Percentiles rank a stretch among this genome's conserved stretches.
Evolutionary conservation across 2,329 filamentous ascomycete species (phyloP).

Genomic region (Claviceps pusilla): DNA sequence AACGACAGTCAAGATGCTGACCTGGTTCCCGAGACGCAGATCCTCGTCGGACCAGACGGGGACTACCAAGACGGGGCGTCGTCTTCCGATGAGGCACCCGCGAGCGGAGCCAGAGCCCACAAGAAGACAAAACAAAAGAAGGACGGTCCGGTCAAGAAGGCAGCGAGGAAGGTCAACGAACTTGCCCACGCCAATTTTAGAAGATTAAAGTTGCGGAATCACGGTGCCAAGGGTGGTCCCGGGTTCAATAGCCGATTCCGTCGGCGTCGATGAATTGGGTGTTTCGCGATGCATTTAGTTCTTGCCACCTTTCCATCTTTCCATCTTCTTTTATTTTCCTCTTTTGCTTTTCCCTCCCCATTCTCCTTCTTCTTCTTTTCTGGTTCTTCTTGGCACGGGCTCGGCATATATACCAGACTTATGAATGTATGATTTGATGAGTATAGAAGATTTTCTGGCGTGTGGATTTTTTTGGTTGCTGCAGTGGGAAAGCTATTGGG

Average conservation of each 20-base stretch:
- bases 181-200: conserved; percentile 53
- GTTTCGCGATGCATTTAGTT: neutral
- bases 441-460: neutral
- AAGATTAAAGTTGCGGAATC: conserved; percentile 46
- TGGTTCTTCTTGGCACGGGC: no score
- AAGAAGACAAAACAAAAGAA: conserved; percentile 19
- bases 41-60: conserved; percentile 7
- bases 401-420: neutral
- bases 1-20: conserved; percentile 20
- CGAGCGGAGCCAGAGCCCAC: conserved; percentile 12
- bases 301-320: neutral
- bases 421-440: neutral
- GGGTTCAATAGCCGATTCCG: conserved; percentile 44
- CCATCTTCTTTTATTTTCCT: neutral
- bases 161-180: conserved; percentile 45
- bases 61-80: conserved; percentile 7
- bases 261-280: conserved; percentile 23
- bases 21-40: conserved; percentile 16
- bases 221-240: conserved; percentile 46
- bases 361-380: no score
- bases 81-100: conserved; percentile 8
- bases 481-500: neutral
- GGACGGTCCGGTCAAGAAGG: conserved; percentile 34
- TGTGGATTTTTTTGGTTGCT: neutral
- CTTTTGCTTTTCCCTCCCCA: no score